phyloP scores from a whole-genome alignment of 441 rosid species.

The Arabidopsis hybrid region DNA sequence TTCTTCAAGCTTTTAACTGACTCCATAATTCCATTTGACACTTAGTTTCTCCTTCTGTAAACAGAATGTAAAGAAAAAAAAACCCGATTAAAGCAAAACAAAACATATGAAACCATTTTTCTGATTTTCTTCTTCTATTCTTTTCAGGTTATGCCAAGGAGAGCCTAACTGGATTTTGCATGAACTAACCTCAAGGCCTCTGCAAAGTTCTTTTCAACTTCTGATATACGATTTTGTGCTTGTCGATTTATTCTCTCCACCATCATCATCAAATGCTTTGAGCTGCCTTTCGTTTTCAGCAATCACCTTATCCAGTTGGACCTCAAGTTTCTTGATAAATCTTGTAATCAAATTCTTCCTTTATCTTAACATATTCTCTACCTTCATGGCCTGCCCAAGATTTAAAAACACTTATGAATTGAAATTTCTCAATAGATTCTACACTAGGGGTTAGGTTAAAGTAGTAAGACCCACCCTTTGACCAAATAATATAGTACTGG shows the following conservation, averaged over 20 bases:
- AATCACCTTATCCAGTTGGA: slow-evolving; percentile 90
- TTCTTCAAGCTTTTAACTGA: slow-evolving; percentile 93
- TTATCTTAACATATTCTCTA: slow-evolving; percentile 98
- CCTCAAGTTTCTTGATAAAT: slow-evolving; percentile 93
- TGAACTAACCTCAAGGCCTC: slow-evolving; percentile 88
- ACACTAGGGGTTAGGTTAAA: slow-evolving; percentile 19
- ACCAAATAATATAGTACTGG: slow-evolving; percentile 98
- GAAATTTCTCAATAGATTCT: slow-evolving; percentile 12
- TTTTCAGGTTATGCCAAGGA: slow-evolving; percentile 26
- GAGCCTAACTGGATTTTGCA: slow-evolving; percentile 3
- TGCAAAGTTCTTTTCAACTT: slow-evolving; percentile 83
- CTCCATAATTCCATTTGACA: slow-evolving; percentile 97
- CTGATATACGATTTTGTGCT: slow-evolving; percentile 76
- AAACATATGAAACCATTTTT: slow-evolving; percentile 21
- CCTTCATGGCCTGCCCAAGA: slow-evolving; percentile 91
- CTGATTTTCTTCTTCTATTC: neutral
- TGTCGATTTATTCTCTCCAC: slow-evolving; percentile 82
- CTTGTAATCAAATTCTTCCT: slow-evolving; percentile 98
- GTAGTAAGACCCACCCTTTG: slow-evolving; percentile 74
- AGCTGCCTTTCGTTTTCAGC: slow-evolving; percentile 96
- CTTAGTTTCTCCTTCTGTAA: slow-evolving; percentile 81
- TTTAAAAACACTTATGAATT: neutral
- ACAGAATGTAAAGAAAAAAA: neutral
- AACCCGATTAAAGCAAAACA: slow-evolving; percentile 10
- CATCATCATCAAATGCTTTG: slow-evolving; percentile 84